Conservation (phyloP, 805 yeast genomes). For the Saccharomycopsis sp. region DNA sequence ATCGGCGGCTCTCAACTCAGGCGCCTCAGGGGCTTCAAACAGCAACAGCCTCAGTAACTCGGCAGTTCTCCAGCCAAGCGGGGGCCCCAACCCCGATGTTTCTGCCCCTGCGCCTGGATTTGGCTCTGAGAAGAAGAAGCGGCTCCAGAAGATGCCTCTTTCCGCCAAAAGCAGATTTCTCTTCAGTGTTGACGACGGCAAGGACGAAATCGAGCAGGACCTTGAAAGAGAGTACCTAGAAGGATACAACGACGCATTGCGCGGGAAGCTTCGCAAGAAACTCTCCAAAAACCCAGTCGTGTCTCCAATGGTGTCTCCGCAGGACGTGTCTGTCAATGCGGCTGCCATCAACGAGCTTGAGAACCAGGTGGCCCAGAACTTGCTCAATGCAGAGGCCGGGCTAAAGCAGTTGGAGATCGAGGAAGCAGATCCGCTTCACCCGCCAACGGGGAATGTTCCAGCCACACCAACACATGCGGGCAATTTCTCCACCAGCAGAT, state of each 20-base stretch:
- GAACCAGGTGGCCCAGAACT: slow-evolving; percentile 21
- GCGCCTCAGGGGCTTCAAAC: neutral
- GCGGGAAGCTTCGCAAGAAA: slow-evolving; percentile 36
- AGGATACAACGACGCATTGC: slow-evolving; percentile 66
- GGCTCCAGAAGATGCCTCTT: slow-evolving; percentile 16
- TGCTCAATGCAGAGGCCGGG: slow-evolving; percentile 25
- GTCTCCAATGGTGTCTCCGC: slow-evolving; percentile 12
- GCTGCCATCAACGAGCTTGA: slow-evolving; percentile 17
- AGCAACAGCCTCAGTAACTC: neutral
- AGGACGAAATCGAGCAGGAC: slow-evolving; percentile 61
- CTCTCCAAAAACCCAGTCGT: slow-evolving; percentile 22
- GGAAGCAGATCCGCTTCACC: slow-evolving; percentile 23
- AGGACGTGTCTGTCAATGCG: slow-evolving; percentile 4
- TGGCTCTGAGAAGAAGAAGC: neutral
- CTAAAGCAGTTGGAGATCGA: slow-evolving; percentile 24
- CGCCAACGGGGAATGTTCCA: neutral
- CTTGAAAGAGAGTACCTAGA: slow-evolving; percentile 55
- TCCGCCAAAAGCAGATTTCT: slow-evolving; percentile 27
- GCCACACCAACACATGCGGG: neutral
- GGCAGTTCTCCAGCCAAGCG: neutral
- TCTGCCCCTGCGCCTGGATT: too few relatives aligned
- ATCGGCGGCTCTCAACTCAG: too few relatives aligned
- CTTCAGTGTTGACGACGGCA: slow-evolving; percentile 79
- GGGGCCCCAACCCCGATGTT: neutral
- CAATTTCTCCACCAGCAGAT: neutral